Percentiles rank a stretch among this genome's conserved stretches.
phyloP scores from a whole-genome alignment of 257 asterid species.

The Ligustrum vulgare region DNA sequence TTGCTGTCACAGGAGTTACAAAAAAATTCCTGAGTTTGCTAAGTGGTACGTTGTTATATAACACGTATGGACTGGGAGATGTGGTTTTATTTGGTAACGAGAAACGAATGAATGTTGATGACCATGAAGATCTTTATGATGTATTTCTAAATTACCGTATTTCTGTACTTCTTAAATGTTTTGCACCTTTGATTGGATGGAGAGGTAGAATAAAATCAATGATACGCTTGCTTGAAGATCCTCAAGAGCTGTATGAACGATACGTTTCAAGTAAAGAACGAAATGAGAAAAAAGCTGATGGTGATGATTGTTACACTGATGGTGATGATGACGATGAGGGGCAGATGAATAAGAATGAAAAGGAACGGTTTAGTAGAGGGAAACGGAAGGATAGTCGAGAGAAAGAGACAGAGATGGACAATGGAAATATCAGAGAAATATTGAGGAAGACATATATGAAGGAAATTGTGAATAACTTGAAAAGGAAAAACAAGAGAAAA shows the following conservation, averaged over 20 bases:
- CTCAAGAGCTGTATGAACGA: conserved; percentile 32
- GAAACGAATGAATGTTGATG: conserved; percentile 57
- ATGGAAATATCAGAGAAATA: conserved; percentile 18
- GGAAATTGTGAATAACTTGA: conserved; percentile 25
- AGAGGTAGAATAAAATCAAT: conserved; percentile 35
- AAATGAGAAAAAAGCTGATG: conserved; percentile 13
- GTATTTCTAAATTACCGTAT: conserved; percentile 62
- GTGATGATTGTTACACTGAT: not conserved
- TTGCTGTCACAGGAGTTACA: conserved; percentile 50
- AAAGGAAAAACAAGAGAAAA: conserved; percentile 33
- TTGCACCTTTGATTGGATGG: conserved; percentile 56
- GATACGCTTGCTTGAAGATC: conserved; percentile 52
- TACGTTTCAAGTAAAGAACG: conserved; percentile 25
- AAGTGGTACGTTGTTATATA: conserved; percentile 21
- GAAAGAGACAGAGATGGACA: conserved; percentile 7
- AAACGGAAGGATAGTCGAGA: not conserved
- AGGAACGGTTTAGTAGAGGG: not conserved
- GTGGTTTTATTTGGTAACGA: conserved; percentile 61
- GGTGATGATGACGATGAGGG: too few relatives aligned
- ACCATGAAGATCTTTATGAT: conserved; percentile 48
- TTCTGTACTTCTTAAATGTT: conserved; percentile 35
- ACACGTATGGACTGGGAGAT: conserved; percentile 71
- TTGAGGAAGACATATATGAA: conserved; percentile 24
- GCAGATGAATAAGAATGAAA: conserved; percentile 12
- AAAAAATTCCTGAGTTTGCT: conserved; percentile 43